Evolutionary conservation across 202 grass and related monocot genomes (phyloP).

Genomic region (Setaria italica): DNA sequence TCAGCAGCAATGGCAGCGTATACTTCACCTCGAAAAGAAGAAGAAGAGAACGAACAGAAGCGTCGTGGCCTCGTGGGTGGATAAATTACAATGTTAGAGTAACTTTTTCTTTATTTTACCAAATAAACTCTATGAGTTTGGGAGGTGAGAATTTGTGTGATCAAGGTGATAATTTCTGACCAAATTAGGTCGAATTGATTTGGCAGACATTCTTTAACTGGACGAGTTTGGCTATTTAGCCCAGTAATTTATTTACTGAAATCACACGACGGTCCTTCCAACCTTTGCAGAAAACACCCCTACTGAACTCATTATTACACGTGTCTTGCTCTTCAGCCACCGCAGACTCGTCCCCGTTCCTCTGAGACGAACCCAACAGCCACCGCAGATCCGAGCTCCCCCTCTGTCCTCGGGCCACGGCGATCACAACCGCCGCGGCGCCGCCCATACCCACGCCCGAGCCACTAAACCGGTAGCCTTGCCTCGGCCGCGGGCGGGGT

Average conservation of each 20-base stretch:
- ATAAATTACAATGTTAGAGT: too few species aligned
- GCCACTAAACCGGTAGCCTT: constrained; percentile 19
- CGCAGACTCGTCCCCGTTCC: neutral
- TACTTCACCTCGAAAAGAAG: neutral
- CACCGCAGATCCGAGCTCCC: constrained; percentile 60
- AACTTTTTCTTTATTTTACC: neutral
- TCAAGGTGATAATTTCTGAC: neutral
- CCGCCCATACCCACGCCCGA: neutral
- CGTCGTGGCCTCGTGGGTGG: too few species aligned
- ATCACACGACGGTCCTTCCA: neutral
- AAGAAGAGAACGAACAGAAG: neutral
- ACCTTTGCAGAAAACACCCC: constrained; percentile 3
- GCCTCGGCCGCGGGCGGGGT: constrained; percentile 32
- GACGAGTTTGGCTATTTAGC: neutral
- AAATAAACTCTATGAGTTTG: neutral
- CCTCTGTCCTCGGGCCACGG: constrained; percentile 23
- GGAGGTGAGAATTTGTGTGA: neutral
- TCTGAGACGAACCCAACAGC: constrained; percentile 41
- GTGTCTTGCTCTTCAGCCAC: neutral
- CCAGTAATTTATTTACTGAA: neutral
- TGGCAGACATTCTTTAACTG: neutral
- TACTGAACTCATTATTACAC: neutral
- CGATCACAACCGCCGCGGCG: constrained; percentile 35
- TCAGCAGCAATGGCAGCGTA: neutral
- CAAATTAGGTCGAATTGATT: neutral